These are phyloP conservation scores for Aureobasidium pullulans DNA, from an alignment of 2,329 filamentous ascomycete species.

Conservation along the genomic window DNA sequence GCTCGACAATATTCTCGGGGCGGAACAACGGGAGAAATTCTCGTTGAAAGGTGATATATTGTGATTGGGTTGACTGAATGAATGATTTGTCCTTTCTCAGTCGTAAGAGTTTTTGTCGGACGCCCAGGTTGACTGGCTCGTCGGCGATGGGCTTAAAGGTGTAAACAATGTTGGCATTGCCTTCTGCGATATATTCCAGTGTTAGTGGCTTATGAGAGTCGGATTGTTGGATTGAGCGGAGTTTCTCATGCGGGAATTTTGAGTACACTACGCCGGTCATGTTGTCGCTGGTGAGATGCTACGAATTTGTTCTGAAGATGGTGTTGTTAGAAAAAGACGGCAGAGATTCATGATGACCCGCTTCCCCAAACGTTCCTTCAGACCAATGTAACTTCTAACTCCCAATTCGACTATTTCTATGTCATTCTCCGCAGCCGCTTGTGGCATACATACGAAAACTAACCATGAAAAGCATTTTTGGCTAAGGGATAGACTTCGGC, in stretches of 20 bases:
- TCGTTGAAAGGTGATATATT: constrained; percentile 21
- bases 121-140: constrained; percentile 12
- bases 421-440: too few species aligned
- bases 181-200: constrained; percentile 30
- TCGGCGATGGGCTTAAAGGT: constrained; percentile 17
- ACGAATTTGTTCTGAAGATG: not conserved
- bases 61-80: constrained; percentile 22
- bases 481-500: too few species aligned
- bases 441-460: too few species aligned
- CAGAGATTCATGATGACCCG: not conserved
- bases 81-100: constrained; percentile 27
- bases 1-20: constrained; percentile 24
- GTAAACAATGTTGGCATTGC: constrained; percentile 32
- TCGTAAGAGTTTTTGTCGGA: constrained; percentile 25
- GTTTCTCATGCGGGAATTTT: not conserved
- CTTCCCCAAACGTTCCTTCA: not conserved
- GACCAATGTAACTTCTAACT: not conserved
- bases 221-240: not conserved
- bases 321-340: not conserved
- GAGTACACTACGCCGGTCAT: not conserved
- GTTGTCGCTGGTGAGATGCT: not conserved
- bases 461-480: too few species aligned
- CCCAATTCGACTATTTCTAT: not conserved
- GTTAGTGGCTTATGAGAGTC: not conserved
- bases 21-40: constrained; percentile 26